Base-by-base conservation (phyloP, 305 asterid genomes). In the Fraxinus dipetala region DNA sequence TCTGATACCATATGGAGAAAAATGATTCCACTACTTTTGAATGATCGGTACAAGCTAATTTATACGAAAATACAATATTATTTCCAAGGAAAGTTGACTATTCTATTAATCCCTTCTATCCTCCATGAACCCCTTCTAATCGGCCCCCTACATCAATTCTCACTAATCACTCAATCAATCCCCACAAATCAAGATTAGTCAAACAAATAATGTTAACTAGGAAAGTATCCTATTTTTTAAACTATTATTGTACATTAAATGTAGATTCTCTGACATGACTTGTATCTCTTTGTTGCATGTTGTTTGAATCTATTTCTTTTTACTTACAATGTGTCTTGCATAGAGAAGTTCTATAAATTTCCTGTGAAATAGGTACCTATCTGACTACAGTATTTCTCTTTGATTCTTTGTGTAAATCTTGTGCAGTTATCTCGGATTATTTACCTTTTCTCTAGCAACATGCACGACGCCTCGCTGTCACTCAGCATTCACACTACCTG, bases 401-500 rank as follows among this genome's bases (percentile, higher is more conserved):
- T 75, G 32, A 38, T 35, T 35, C 59, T 35, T 65, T 72, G 73
- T 48, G 30, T 82, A 34, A 67, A 77, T 81, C 36, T 82, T 78
- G 34, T 85, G 89, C 91, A 89, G 92, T 83, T 89, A 72, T 89
- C 92, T 32, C 87, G 90, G 85, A 89, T 89, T 67, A 89, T 89
- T 77, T 89, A 89, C 88, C 89, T 89, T 45, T 88, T 89, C 85
- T 88, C 92, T 36, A 89, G 90, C 84, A 89, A 89, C 87, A 88
- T 89, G 92, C 92, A 89, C 10, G 92, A 88, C 76, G 90, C 91
- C 51, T 85, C 92, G 31, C 78, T 89, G 87, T 87, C 92, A 0
- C 91, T 89, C 85, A 87, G 90, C 88, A 89, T 89, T 83, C 92
- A 89, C 79, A 89, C 92, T n/a, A 88, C 92, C 2, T 89, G 92